phyloP scores from a whole-genome alignment of 1,284 basidiomycete species.

The Chalciporus piperatoides region DNA sequence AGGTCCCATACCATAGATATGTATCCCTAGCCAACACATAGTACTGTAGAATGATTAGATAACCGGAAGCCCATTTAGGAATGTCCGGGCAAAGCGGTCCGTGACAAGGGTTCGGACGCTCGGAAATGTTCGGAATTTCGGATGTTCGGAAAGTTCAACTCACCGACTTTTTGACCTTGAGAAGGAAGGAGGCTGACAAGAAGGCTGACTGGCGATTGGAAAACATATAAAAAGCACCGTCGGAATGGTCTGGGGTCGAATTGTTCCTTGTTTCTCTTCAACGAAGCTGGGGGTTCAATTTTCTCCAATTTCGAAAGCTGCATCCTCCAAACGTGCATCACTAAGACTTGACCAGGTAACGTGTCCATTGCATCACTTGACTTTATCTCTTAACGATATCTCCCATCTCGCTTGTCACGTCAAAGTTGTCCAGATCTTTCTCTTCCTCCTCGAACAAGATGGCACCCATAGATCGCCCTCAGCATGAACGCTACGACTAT shows the following conservation, averaged over 20 bases:
- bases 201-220: constrained; percentile 1
- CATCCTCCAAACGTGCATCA: constrained; percentile 10
- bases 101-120: no score
- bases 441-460: constrained; percentile 43
- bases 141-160: no score
- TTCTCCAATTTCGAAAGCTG: constrained; percentile 12
- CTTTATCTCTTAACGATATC: constrained; percentile 15
- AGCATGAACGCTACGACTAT: constrained; percentile 62
- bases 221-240: constrained; percentile 18
- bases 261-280: constrained; percentile 5
- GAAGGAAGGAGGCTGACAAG: constrained; percentile 5
- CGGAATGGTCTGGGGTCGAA: constrained; percentile 11
- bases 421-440: constrained; percentile 51
- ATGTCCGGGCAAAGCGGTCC: no score
- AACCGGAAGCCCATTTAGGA: no score
- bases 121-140: no score
- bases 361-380: constrained; percentile 5
- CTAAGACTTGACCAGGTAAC: constrained; percentile 33
- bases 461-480: constrained; percentile 68
- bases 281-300: constrained; percentile 9
- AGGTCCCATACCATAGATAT: no score
- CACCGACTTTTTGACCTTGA: no score
- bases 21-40: no score
- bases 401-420: constrained; percentile 11
- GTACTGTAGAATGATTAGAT: no score